Base-by-base conservation (phyloP, 257 asterid genomes). In the Nicotiana sylvestris region DNA sequence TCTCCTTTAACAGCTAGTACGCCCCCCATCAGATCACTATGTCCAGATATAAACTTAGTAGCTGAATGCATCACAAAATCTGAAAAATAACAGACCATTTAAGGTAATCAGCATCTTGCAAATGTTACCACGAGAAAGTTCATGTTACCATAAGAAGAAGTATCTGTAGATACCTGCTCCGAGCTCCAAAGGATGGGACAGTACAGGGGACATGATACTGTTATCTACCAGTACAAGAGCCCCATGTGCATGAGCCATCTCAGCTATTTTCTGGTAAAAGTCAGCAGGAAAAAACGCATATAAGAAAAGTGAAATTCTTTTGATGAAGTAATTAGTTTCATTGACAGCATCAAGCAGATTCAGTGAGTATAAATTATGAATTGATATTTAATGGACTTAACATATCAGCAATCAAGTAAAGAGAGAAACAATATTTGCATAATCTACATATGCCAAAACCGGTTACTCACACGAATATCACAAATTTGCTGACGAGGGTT, bases 41-140 rank as follows among this genome's bases (percentile, higher is more conserved):
- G 99, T 76, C 99, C 99, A 57, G 98, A 60, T 85, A 96, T 93
- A 89, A 96, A 96, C 85, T 96, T 94, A 37, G 99, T 96, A 27
- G 97, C 98, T 4, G 97, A 92, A 85, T 91, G 92, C 99, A 96
- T 94, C 86, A 96, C 99, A 66, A 95, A 90, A 88, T 95, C 98
- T 95, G 96, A 78, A 85, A 87, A 83, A 61, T 35, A 76, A 69
- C 67, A 10, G 5, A 53, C 15, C 5, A 9, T 53, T 53, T 43
- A 43, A 53, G 57, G 15, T 53, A 53, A 13, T 13, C 57, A 53
- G 6, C 57, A 12, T 10, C 57, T 53, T 53, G 1, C 17, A 0
- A 11, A 53, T 53, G 57, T 53, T 53, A 56, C 66, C 25, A 60
- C 66, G 25, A 8, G 66, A 60, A 57, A 3, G 25, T 61, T 61